Base-by-base conservation (phyloP, 139 green algal species). In the Edaphochlamys debaryana region DNA sequence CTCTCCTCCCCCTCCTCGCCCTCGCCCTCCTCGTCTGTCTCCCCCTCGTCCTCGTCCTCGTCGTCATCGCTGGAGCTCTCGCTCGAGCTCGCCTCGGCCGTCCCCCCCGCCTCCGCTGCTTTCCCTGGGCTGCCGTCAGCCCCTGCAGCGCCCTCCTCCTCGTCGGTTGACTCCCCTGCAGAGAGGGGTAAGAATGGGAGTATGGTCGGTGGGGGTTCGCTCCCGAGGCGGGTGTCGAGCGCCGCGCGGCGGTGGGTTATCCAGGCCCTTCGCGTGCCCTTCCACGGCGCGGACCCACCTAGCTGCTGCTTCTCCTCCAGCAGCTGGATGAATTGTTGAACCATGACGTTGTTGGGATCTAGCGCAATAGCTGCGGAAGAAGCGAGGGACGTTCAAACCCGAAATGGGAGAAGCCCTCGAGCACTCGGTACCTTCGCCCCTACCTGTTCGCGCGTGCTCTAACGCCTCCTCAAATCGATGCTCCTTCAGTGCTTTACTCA, bases 401-500 rank as follows among this genome's bases (percentile, higher is more conserved):
- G n/a, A n/a, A n/a, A n/a, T n/a, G n/a, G n/a, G n/a, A n/a, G n/a
- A n/a, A n/a, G n/a, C n/a, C n/a, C n/a, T n/a, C n/a, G n/a, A n/a
- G n/a, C n/a, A n/a, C n/a, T n/a, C n/a, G n/a, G n/a, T n/a, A n/a
- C n/a, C n/a, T n/a, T n/a, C n/a, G n/a, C n/a, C n/a, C n/a, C n/a
- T 29, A 84, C 78, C 78, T 67, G 78, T 84, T 23, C 78, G 50
- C 32, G 78, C 78, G 27, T 84, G 66, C 37, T 75, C 78, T 7
- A 84, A 32, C 3, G 78, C 78, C 8, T 84, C 66, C 19, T 84
- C 78, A 45, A 84, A 84, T 0, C 66, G 62, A 25, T 84, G 48
- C 29, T 84, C 50, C 25, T 76, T 84, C 45, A 84, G 54, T 0
- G 78, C 78, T 17, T 69, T 75, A 4, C 9, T 76, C 50, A 75